These are phyloP conservation scores for Botryotinia convoluta DNA, from an alignment of 2,329 filamentous ascomycete genomes.

Conservation along the genomic window DNA sequence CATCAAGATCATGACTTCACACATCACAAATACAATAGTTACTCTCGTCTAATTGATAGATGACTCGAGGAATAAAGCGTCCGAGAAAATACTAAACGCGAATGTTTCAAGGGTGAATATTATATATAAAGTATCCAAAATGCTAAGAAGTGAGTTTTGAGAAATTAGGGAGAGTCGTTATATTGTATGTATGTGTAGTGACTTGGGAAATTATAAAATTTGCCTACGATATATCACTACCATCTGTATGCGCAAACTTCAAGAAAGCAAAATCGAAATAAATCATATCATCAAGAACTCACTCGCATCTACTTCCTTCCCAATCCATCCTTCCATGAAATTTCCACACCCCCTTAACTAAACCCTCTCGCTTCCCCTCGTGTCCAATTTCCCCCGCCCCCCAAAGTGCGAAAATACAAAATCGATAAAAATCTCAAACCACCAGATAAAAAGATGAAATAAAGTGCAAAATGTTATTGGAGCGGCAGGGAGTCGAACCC, in stretches of 20 bases:
- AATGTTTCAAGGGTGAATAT: not conserved
- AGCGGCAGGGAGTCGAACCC: slow-evolving; percentile 12
- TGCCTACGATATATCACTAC: too few relatives aligned
- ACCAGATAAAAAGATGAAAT: not conserved
- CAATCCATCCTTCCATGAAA: not conserved
- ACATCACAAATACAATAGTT: not conserved
- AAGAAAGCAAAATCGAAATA: not conserved
- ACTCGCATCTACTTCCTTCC: not conserved
- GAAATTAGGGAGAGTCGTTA: not conserved
- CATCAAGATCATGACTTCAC: not conserved
- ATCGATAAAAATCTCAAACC: not conserved
- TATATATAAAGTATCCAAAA: too few relatives aligned
- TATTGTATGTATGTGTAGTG: not conserved
- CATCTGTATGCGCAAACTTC: not conserved
- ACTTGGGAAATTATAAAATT: not conserved
- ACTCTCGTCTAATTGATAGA: not conserved
- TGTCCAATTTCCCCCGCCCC: not conserved
- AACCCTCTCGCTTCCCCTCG: not conserved
- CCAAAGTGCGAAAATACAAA: not conserved
- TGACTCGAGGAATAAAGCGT: not conserved
- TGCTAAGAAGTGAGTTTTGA: not conserved
- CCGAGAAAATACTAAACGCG: not conserved
- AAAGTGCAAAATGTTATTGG: not conserved
- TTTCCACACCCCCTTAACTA: not conserved
- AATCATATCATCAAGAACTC: not conserved